Percentiles rank a stretch among this genome's conserved stretches.
phyloP scores from a whole-genome alignment of 768 basidiomycete genomes.

The Psilocybe subaeruginosa region DNA sequence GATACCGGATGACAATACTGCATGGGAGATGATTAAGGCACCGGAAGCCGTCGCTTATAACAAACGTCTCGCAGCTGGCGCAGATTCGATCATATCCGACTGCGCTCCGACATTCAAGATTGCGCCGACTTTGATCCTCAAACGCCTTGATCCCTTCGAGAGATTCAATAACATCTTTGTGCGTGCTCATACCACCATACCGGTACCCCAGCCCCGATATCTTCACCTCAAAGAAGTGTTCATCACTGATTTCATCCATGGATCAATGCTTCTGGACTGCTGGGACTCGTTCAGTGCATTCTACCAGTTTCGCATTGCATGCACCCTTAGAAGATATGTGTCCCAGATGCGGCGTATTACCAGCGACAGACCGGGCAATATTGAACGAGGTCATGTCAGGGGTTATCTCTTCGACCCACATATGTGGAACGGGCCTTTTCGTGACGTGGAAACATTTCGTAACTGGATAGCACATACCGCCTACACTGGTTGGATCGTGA shows the following conservation, averaged over 20 bases:
- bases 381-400: neutral
- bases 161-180: no score
- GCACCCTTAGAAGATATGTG: conserved; percentile 29
- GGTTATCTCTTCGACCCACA: neutral
- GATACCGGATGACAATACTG: no score
- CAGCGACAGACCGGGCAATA: neutral
- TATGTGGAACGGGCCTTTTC: neutral
- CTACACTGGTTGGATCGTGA: neutral
- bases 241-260: conserved; percentile 22
- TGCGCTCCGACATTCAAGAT: no score
- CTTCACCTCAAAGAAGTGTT: no score
- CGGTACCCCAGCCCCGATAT: no score
- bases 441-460: neutral
- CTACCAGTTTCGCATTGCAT: conserved; percentile 26
- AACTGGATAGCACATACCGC: neutral
- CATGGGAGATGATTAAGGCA: no score
- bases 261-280: conserved; percentile 21
- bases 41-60: no score
- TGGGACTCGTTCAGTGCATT: conserved; percentile 26
- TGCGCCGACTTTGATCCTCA: neutral
- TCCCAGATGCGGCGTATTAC: conserved; percentile 24
- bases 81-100: no score
- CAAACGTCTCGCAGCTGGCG: neutral
- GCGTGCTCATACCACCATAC: no score
- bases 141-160: no score